These are phyloP conservation scores for Chaetomiaceae sp. DNA, from an alignment of 2,329 filamentous ascomycete genomes.

Conservation along the genomic window DNA sequence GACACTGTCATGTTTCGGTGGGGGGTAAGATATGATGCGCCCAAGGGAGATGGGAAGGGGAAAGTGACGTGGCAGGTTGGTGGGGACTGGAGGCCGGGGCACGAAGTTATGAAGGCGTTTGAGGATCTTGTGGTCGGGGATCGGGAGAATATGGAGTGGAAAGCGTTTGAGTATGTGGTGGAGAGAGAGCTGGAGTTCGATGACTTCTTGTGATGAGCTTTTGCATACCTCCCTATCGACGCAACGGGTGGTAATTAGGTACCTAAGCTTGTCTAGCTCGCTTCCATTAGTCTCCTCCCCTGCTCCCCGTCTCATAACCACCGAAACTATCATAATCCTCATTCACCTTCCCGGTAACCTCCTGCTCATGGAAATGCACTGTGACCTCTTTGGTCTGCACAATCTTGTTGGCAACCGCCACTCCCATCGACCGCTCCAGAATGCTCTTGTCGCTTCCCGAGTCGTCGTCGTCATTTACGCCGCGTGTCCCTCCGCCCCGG, in stretches of 20 bases:
- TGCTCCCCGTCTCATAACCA: neutral
- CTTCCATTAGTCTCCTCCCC: no score
- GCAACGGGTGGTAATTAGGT: no score
- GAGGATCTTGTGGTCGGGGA: constrained; percentile 3
- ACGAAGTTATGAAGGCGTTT: constrained; percentile 6
- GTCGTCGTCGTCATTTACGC: neutral
- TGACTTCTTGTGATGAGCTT: no score
- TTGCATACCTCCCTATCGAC: no score
- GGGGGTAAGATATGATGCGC: constrained; percentile 13
- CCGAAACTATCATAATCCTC: neutral
- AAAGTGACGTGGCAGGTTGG: constrained; percentile 10
- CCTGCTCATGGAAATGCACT: neutral
- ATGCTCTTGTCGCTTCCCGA: constrained; percentile 8
- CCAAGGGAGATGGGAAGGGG: constrained; percentile 3
- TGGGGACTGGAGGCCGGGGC: constrained; percentile 9
- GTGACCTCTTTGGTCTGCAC: constrained; percentile 6
- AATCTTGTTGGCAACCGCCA: neutral
- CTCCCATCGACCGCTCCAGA: neutral
- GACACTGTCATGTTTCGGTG: constrained; percentile 12
- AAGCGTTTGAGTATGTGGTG: constrained; percentile 8
- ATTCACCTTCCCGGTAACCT: neutral
- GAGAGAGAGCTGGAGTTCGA: constrained; percentile 4
- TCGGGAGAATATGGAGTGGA: constrained; percentile 10
- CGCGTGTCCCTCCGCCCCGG: no score
- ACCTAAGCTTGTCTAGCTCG: no score